These are phyloP conservation scores for Aspergillus nanangensis DNA, from an alignment of 495 filamentous ascomycete genomes.

Conservation along the genomic window DNA sequence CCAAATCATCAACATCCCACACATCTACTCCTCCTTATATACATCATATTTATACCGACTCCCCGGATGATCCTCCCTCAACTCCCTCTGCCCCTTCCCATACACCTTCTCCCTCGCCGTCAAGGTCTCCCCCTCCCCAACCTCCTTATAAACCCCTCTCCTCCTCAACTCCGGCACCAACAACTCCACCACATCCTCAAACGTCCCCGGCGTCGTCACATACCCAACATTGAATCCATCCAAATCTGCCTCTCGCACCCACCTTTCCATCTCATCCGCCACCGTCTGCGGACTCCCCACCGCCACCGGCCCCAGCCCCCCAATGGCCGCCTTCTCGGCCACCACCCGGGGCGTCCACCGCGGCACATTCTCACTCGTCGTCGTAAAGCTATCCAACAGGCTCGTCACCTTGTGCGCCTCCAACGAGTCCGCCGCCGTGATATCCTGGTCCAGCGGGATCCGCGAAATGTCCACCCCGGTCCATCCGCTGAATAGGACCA, in stretches of 20 bases:
- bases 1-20: too few relatives aligned
- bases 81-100: slow-evolving; percentile 49
- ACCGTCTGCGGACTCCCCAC: slow-evolving; percentile 52
- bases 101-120: slow-evolving; percentile 59
- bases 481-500: slow-evolving; percentile 59
- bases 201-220: slow-evolving; percentile 55
- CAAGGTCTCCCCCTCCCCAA: slow-evolving; percentile 41
- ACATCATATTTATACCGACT: slow-evolving; percentile 54
- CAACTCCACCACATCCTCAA: slow-evolving; percentile 58
- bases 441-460: slow-evolving; percentile 52
- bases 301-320: slow-evolving; percentile 48
- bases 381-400: slow-evolving; percentile 47
- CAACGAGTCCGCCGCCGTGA: slow-evolving; percentile 45
- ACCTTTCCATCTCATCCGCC: slow-evolving; percentile 55
- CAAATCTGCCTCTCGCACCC: slow-evolving; percentile 54
- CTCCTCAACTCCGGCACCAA: slow-evolving; percentile 54
- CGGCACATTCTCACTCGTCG: slow-evolving; percentile 44
- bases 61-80: slow-evolving; percentile 51
- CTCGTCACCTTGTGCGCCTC: slow-evolving; percentile 51
- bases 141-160: slow-evolving; percentile 43
- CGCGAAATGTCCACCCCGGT: slow-evolving; percentile 59
- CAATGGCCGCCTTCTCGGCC: slow-evolving; percentile 54
- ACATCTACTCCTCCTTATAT: slow-evolving; percentile 44
- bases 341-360: slow-evolving; percentile 49
- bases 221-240: slow-evolving; percentile 57